A percentile compares a stretch with the other conserved stretches of the same genome.
Conservation (phyloP, 768 basidiomycete species). For the Dendrothele bispora region DNA sequence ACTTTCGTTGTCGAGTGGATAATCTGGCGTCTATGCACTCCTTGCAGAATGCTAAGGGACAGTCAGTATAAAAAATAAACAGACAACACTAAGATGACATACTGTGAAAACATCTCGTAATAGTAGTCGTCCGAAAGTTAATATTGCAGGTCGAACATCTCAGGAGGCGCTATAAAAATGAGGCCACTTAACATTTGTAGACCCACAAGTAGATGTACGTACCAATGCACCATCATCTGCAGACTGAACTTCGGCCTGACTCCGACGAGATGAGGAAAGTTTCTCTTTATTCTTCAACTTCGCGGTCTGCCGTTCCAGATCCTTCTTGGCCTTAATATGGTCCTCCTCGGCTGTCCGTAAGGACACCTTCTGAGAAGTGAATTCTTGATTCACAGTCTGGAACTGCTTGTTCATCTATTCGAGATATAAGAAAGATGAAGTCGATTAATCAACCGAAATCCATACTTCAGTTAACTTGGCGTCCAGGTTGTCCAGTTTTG, state of each 20-base stretch:
- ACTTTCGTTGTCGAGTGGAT: conserved; percentile 88
- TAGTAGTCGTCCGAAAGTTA: conserved; percentile 74
- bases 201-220: background rate
- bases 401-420: too few species aligned
- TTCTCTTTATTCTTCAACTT: conserved; percentile 18
- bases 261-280: conserved; percentile 16
- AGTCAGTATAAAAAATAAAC: background rate
- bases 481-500: background rate
- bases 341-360: too few species aligned
- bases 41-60: conserved; percentile 74
- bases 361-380: too few species aligned
- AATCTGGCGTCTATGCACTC: conserved; percentile 85
- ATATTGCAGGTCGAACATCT: conserved; percentile 87
- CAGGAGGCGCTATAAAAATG: conserved; percentile 60
- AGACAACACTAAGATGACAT: conserved; percentile 32
- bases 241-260: conserved; percentile 46
- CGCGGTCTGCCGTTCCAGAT: background rate
- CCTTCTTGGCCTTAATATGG: too few species aligned
- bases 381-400: too few species aligned
- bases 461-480: too few species aligned
- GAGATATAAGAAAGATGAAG: too few species aligned
- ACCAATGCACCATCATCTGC: conserved; percentile 63
- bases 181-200: conserved; percentile 1
- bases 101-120: conserved; percentile 94
- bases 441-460: too few species aligned